Base-by-base conservation (phyloP, 495 filamentous ascomycete genomes). In the Mytilinidion resinicola region DNA sequence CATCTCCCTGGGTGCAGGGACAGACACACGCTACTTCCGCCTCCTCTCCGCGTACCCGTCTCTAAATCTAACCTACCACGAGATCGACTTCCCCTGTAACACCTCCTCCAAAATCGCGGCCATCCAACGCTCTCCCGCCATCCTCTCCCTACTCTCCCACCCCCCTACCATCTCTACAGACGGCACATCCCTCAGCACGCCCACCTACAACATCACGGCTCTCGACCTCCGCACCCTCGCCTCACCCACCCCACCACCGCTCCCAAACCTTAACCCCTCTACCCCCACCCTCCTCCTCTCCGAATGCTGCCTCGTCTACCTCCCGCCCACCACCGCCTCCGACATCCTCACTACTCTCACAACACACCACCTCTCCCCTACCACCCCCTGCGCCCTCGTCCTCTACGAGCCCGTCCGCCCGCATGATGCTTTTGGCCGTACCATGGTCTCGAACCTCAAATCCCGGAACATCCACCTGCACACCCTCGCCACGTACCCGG, bases 301-400 rank as follows among this genome's bases (percentile, higher is more conserved):
- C 0, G 93, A 98, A 71, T 96, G 92, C 76, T 96, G 93, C 72
- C 78, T 98, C 21, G 85, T 90, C 61, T 98, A 98, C 69, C 80
- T 98, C 1, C 77, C 83, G 0, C 78, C 85, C 0, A 57, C 75
- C 0, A 77, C 82, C 34, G 86, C 89, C 1, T 73, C 74, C 44
- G 67, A 72, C 11, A 82, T 93, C 10, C 74, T 96, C n/a, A 61
- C 76, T 20, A 85, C 82, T 66, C 90, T 95, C 62, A 77, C 81
- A 4, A 70, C 77, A 14, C 72, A 62, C 41, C 74, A 88, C 49
- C 73, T 78, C 51, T 67, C 78, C 17, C 63, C 66, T 6, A 58
- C 65, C 4, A 72, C 72, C 0, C 69, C 80, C 5, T 67, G 91
- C 0, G 84, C 81, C 0, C 62, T 96, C 5, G 72, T 96, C 33